A percentile compares a stretch with the other conserved stretches of the same genome.
Conservation (phyloP, 768 basidiomycete genomes). For the Collybiopsis confluens region DNA sequence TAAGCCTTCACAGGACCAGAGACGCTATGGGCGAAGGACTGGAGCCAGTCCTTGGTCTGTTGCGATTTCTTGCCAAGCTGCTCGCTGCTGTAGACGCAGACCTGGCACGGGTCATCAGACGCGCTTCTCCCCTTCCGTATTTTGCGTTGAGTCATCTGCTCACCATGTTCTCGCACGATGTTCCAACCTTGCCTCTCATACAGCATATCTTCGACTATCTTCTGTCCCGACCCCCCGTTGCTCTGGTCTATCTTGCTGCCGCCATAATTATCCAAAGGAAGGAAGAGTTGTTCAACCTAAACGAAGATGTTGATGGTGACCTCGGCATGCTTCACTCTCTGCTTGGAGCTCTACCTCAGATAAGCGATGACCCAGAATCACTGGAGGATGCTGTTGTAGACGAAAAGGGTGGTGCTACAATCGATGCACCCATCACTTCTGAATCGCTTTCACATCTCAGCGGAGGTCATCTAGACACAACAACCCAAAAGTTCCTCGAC, state of each 20-base stretch:
- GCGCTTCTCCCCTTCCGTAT: slow-evolving; percentile 78
- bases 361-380: slow-evolving; percentile 33
- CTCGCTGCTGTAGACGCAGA: slow-evolving; percentile 66
- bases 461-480: background rate
- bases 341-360: slow-evolving; percentile 58
- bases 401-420: too few relatives aligned
- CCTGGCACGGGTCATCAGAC: slow-evolving; percentile 65
- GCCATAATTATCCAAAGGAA: slow-evolving; percentile 67
- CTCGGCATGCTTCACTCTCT: slow-evolving; percentile 74
- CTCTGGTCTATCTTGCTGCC: slow-evolving; percentile 76
- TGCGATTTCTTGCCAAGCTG: slow-evolving; percentile 58
- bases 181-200: slow-evolving; percentile 83
- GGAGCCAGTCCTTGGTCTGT: slow-evolving; percentile 78
- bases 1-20: slow-evolving; percentile 73
- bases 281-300: slow-evolving; percentile 55
- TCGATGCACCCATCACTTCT: background rate
- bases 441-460: background rate
- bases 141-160: slow-evolving; percentile 87
- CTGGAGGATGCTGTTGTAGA: slow-evolving; percentile 17
- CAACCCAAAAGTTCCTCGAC: background rate
- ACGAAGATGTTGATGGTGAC: slow-evolving; percentile 63
- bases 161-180: slow-evolving; percentile 89
- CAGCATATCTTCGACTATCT: slow-evolving; percentile 93
- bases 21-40: slow-evolving; percentile 87
- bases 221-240: slow-evolving; percentile 76